Percentiles rank a stretch among this genome's conserved stretches.
phyloP scores from a whole-genome alignment of 139 green algal genomes.

The Mychonastes homosphaera region DNA sequence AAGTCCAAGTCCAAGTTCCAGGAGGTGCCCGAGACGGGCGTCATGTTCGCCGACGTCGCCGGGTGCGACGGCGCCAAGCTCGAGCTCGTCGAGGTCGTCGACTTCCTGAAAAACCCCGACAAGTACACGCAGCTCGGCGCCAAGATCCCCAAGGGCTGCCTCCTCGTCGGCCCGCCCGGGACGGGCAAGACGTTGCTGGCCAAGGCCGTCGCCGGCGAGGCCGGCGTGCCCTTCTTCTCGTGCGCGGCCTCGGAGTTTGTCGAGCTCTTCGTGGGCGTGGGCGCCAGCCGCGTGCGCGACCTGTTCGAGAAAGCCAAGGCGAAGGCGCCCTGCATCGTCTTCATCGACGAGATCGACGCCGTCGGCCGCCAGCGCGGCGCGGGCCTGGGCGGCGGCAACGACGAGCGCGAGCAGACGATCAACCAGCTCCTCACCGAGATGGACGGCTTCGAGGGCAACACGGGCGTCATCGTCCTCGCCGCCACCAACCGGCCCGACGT shows the following conservation, averaged over 20 bases:
- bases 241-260: slow-evolving; percentile 98
- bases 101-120: slow-evolving; percentile 99
- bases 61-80: slow-evolving; percentile 92
- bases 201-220: slow-evolving; percentile 97
- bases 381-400: slow-evolving; percentile 91
- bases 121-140: slow-evolving; percentile 96
- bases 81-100: slow-evolving; percentile 88
- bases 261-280: slow-evolving; percentile 98
- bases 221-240: slow-evolving; percentile 94
- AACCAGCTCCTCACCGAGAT: slow-evolving; percentile 86
- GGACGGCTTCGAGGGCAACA: slow-evolving; percentile 98
- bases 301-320: slow-evolving; percentile 99
- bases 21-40: slow-evolving; percentile 95
- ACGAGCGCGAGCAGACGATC: slow-evolving; percentile 90
- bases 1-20: slow-evolving; percentile 98
- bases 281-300: slow-evolving; percentile 88
- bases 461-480: slow-evolving; percentile 88
- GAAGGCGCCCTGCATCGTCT: slow-evolving; percentile 98
- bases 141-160: slow-evolving; percentile 92
- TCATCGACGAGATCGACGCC: slow-evolving; percentile 99
- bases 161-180: slow-evolving; percentile 77
- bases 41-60: slow-evolving; percentile 95
- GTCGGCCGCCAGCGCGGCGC: slow-evolving; percentile 89
- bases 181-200: slow-evolving; percentile 95
- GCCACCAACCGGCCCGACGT: slow-evolving; percentile 97